Evolutionary conservation across 257 asterid genomes (phyloP).

Genomic region (Catharanthus roseus): DNA sequence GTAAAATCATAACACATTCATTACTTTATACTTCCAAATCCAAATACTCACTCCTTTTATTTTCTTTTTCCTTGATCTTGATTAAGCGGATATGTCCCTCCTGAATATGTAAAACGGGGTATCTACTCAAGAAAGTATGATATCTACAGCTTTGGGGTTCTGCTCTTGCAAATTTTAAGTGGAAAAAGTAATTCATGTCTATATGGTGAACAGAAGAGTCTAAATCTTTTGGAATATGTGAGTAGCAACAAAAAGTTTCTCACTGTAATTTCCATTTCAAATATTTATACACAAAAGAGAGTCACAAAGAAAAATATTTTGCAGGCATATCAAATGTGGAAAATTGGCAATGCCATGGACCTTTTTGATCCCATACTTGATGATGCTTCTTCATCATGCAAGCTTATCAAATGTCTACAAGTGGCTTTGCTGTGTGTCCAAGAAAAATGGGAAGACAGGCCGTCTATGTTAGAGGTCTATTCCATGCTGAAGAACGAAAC

Average conservation of each 20-base stretch:
- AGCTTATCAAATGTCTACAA: constrained; percentile 24
- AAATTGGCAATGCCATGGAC: constrained; percentile 8
- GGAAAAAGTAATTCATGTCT: constrained; percentile 7
- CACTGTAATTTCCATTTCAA: too few species aligned
- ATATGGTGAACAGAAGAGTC: background rate
- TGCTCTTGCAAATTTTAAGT: constrained; percentile 11
- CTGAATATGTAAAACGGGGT: constrained; percentile 2
- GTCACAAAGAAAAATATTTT: background rate
- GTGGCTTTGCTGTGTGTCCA: constrained; percentile 27
- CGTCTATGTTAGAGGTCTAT: constrained; percentile 25
- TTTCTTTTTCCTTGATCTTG: too few species aligned
- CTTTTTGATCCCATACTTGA: constrained; percentile 16
- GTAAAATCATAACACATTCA: background rate
- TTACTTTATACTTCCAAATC: background rate
- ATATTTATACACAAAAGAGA: background rate
- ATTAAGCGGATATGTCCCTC: constrained; percentile 2
- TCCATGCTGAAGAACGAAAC: constrained; percentile 27
- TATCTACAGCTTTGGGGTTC: constrained; percentile 4
- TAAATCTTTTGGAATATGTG: constrained; percentile 17
- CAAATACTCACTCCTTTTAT: too few species aligned
- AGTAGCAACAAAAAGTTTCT: background rate
- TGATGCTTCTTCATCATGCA: constrained; percentile 9
- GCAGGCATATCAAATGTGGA: constrained; percentile 28
- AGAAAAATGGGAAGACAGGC: constrained; percentile 22
- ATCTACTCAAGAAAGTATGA: constrained; percentile 6